Conservation (phyloP, 345 rosid species). For the Syzygium aromaticum region DNA sequence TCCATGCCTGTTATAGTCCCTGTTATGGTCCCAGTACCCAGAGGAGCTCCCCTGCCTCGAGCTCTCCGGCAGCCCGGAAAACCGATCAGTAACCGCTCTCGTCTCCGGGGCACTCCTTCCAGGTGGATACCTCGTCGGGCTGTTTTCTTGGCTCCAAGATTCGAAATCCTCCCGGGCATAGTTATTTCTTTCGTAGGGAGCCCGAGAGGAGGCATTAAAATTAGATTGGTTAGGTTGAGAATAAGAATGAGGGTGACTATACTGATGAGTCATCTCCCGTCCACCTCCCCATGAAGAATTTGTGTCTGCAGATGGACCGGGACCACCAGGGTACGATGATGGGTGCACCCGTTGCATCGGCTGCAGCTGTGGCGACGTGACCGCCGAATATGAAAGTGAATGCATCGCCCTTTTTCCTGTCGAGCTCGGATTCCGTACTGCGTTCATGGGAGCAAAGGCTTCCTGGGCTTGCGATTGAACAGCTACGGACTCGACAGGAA, state of each 20-base stretch:
- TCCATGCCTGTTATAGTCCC: slow-evolving; percentile 14
- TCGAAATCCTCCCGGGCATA: slow-evolving; percentile 39
- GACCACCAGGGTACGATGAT: neutral
- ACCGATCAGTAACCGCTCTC: slow-evolving; percentile 14
- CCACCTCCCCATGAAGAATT: slow-evolving; percentile 1
- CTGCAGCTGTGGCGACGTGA: neutral
- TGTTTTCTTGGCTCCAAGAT: slow-evolving; percentile 87
- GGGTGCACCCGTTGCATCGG: neutral
- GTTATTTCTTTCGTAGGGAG: neutral
- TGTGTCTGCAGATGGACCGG: neutral
- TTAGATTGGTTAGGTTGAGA: neutral
- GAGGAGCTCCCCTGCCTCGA: slow-evolving; percentile 38
- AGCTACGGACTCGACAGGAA: neutral
- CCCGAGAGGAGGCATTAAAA: neutral
- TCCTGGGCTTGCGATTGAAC: neutral
- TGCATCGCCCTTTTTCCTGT: neutral
- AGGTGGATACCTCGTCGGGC: slow-evolving; percentile 39
- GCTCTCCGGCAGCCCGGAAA: slow-evolving; percentile 21
- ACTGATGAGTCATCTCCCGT: neutral
- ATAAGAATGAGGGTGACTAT: neutral
- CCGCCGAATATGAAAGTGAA: neutral
- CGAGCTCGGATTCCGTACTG: neutral
- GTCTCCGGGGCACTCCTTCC: slow-evolving; percentile 26
- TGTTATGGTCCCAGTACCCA: slow-evolving; percentile 26
- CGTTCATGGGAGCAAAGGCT: neutral